Evolutionary conservation across 441 rosid species (phyloP).

Genomic region (Populus hybrid): DNA sequence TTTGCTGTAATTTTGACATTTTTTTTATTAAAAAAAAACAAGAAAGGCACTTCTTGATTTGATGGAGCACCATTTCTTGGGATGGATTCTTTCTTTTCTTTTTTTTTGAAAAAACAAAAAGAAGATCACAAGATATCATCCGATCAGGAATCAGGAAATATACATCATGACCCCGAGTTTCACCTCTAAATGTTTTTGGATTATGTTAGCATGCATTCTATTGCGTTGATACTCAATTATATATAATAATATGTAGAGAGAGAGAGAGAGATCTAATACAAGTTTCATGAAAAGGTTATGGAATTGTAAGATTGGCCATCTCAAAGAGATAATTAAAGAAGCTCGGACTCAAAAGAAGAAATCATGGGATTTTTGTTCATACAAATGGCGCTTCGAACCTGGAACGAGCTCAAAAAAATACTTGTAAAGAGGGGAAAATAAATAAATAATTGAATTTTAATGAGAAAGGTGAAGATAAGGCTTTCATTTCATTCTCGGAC

Average conservation of each 20-base stretch:
- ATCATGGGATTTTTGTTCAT: too few species aligned
- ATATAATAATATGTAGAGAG: too few species aligned
- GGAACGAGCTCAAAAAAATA: too few species aligned
- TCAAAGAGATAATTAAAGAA: too few species aligned
- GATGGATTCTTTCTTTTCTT: background rate
- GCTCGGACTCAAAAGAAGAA: too few species aligned
- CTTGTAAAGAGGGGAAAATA: too few species aligned
- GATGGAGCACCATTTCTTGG: background rate
- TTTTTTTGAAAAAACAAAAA: background rate
- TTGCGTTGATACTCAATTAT: too few species aligned
- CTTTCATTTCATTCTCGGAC: slow-evolving; percentile 46
- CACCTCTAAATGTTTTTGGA: background rate
- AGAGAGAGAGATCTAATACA: too few species aligned
- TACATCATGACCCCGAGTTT: background rate
- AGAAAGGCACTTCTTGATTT: background rate
- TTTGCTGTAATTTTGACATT: background rate
- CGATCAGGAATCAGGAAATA: background rate
- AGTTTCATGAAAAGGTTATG: background rate
- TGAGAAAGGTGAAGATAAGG: slow-evolving; percentile 25
- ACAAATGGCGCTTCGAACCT: too few species aligned
- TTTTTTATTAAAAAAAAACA: background rate
- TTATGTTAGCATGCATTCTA: background rate
- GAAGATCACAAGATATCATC: background rate
- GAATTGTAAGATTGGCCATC: background rate
- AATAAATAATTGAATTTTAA: background rate